Base-by-base conservation (phyloP, 176 grass and related monocot species). In the Lolium multiflorum region DNA sequence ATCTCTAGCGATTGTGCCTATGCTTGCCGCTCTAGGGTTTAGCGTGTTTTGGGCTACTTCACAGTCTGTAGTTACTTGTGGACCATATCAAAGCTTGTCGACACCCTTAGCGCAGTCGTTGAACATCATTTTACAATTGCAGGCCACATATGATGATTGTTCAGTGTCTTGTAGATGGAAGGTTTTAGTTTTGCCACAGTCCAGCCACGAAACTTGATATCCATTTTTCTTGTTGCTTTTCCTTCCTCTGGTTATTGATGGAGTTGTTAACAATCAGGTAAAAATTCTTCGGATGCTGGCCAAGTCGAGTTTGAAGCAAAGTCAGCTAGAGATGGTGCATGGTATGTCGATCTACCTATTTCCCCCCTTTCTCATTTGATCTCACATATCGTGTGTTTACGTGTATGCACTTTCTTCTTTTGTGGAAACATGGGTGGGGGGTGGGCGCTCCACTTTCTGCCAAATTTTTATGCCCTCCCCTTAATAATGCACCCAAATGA, bases 321-420 rank as follows among this genome's bases (percentile, higher is more conserved):
- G 67, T 95, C 94, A 35, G 94, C 94, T 85, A 87, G 91, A 77
- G 94, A 95, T 87, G 94, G 94, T 0, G 94, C 94, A 77, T 95
- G 94, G 94, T 95, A 89, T 71, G 38, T 26, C 62, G 39, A 51
- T 87, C 62, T 69, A 61, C 43, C 47, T 17, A 65, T 13, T 31
- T 78, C 13, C 69, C 20, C 9, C 9, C 38, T 63, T 70, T 76
- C 12, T 78, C 28, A 68, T 37, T 64, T 64, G 6, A 21, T 38
- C 17, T 5, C 57, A 64, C 35, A 13, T 65, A 5, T 20, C 28
- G 48, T 56, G 50, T 6, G 8, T 52, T 77, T 58, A 48, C 46
- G 9, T 26, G 13, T 80, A 12, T 58, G 54, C n/a, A 11, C 28
- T 58, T 48, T 47, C 2, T 44, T 71, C 31, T 69, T 9, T 69